Conservation (phyloP, 2,329 filamentous ascomycete species). For the Aspergillus neoniger region DNA sequence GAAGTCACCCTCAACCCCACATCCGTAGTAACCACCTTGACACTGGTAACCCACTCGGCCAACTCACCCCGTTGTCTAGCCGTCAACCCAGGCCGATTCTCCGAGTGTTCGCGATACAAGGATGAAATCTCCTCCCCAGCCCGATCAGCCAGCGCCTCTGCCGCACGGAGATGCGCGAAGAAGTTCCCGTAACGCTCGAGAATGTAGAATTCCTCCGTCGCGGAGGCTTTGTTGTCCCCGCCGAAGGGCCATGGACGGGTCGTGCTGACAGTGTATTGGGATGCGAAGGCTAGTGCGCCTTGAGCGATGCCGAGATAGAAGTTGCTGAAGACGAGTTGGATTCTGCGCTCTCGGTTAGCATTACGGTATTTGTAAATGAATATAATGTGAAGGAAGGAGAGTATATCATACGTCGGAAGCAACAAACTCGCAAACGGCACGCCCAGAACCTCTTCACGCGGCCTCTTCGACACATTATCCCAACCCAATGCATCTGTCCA, state of each 20-base stretch:
- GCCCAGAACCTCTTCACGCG: slow-evolving; percentile 52
- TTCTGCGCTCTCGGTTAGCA: background rate
- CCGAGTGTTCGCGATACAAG: slow-evolving; percentile 49
- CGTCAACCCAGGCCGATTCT: slow-evolving; percentile 49
- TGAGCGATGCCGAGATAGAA: slow-evolving; percentile 66
- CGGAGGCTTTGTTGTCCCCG: slow-evolving; percentile 61
- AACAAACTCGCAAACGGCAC: slow-evolving; percentile 61
- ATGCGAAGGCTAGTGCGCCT: slow-evolving; percentile 58
- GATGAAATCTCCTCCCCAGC: slow-evolving; percentile 53
- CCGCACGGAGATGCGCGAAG: slow-evolving; percentile 62
- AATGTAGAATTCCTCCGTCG: slow-evolving; percentile 66
- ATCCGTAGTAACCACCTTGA: slow-evolving; percentile 65
- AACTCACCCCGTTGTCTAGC: slow-evolving; percentile 59
- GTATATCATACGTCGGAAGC: slow-evolving; percentile 54
- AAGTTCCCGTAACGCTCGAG: slow-evolving; percentile 66
- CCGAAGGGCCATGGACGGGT: slow-evolving; percentile 67
- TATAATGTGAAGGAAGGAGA: background rate
- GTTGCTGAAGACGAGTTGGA: slow-evolving; percentile 65
- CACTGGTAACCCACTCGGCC: slow-evolving; percentile 63
- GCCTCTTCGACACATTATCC: slow-evolving; percentile 54
- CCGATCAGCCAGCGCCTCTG: slow-evolving; percentile 60
- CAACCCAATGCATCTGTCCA: slow-evolving; percentile 67
- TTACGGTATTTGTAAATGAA: background rate
- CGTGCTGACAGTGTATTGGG: slow-evolving; percentile 57
- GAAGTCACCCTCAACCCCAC: slow-evolving; percentile 59